Percentiles rank a stretch among this genome's conserved stretches.
Conservation (phyloP, 164 flowering plant species). For the Cinnamomum micranthum region DNA sequence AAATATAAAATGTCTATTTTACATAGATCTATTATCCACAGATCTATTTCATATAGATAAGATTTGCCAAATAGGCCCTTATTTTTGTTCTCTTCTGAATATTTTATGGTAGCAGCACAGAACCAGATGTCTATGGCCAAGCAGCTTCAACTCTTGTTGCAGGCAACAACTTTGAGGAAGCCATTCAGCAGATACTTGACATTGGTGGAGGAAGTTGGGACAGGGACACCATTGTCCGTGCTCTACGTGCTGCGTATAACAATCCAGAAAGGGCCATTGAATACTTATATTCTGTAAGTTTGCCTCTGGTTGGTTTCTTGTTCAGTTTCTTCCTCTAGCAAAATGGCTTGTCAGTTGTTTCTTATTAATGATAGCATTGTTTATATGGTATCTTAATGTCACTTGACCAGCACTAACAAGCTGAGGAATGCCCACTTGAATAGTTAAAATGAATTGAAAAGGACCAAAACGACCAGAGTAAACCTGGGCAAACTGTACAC, state of each 20-base stretch:
- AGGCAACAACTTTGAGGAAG: conserved; percentile 63
- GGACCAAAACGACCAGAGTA: background rate
- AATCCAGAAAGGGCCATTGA: conserved; percentile 99
- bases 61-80: too few species aligned
- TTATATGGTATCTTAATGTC: too few species aligned
- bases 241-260: conserved; percentile 93
- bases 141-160: conserved; percentile 94
- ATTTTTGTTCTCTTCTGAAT: background rate
- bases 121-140: conserved; percentile 62
- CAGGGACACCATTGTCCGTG: conserved; percentile 81
- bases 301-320: background rate
- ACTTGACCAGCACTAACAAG: background rate
- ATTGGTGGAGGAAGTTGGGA: conserved; percentile 99
- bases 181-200: conserved; percentile 80
- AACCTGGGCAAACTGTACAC: background rate
- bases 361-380: background rate
- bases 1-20: too few species aligned
- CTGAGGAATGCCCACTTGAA: too few species aligned
- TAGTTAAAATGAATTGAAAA: background rate
- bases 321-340: conserved; percentile 1
- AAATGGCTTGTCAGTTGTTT: background rate
- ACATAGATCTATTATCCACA: too few species aligned
- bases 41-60: too few species aligned
- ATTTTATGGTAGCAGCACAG: conserved; percentile 34
- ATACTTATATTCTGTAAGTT: conserved; percentile 79